Base-by-base conservation (phyloP, 352 stramenopile genomes). In the Pythium dissotocum region DNA sequence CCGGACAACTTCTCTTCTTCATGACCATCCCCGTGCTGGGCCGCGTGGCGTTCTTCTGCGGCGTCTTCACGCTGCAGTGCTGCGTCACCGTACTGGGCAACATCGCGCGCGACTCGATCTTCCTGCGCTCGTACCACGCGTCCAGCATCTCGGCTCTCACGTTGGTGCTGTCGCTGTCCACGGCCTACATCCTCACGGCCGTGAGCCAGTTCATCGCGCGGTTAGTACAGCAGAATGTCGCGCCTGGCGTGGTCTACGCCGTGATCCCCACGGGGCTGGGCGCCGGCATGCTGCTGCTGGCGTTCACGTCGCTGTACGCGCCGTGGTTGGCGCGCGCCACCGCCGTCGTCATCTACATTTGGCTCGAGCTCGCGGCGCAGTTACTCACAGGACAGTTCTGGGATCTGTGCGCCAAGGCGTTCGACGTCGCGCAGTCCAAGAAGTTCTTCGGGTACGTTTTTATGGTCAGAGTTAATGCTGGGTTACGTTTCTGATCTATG, bases 361-460 rank as follows among this genome's bases (percentile, higher is more conserved):
- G 86, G 85, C 72, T 94, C 42, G 88, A 96, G 54, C 76, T 96
- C 21, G 73, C 87, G 12, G 64, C 77, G 44, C 86, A 94, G 69
- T 72, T 91, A 65, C 74, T 96, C 44, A 88, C 78, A 16, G 85
- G 91, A 42, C 86, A 96, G 70, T 96, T 96, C 72, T 96, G 88
- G 88, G 88, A 96, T 62, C 69, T 94, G 12, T 96, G 88, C 52
- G 83, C 87, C 28, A 88, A 89, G 58, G 79, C 77, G 0, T 95
- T 95, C 61, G 83, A 90, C 55, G 85, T 95, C 26, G 77, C 83
- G 12, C 73, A 94, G 67, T 90, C 85, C 7, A 95, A 95, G 54
- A 91, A 90, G 61, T 93, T 88, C 67, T 95, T 95, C 70, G 87
- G 87, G 65, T 85, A 67, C 18, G 73, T 62, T 12, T 1, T 58